phyloP scores from a whole-genome alignment of 2,329 filamentous ascomycete genomes.

The Cladosporium austrohemisphaericum region DNA sequence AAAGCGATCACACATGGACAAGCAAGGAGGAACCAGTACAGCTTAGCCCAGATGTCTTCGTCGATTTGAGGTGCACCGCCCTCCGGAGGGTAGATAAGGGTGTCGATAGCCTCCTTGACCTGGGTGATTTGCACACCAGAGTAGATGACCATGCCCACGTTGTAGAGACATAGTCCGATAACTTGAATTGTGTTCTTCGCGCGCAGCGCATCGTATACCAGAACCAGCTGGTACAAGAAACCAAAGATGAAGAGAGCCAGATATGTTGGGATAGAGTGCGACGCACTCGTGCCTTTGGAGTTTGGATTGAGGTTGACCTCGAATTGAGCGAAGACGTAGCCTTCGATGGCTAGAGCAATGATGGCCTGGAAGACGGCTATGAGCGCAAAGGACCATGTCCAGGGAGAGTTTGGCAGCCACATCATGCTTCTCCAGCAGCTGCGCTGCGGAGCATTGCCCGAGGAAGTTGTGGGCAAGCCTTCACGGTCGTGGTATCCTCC shows the following conservation, averaged over 20 bases:
- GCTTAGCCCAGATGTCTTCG: conserved; percentile 61
- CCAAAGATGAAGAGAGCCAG: conserved; percentile 95
- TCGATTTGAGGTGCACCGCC: conserved; percentile 43
- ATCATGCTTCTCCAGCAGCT: conserved; percentile 45
- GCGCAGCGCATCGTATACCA: conserved; percentile 90
- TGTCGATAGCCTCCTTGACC: conserved; percentile 68
- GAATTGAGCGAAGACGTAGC: conserved; percentile 86
- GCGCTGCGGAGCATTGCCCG: conserved; percentile 7
- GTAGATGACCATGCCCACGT: conserved; percentile 86
- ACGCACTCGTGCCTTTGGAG: conserved; percentile 35
- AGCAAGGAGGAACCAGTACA: conserved; percentile 74
- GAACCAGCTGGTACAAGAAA: conserved; percentile 83
- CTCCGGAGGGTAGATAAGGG: conserved; percentile 38
- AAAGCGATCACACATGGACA: conserved; percentile 81
- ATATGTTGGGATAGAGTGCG: conserved; percentile 82
- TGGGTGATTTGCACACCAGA: conserved; percentile 90
- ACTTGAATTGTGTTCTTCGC: conserved; percentile 98
- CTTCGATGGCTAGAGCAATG: conserved; percentile 78
- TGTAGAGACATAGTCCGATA: conserved; percentile 91
- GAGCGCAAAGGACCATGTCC: conserved; percentile 83
- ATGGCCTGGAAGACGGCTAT: conserved; percentile 72
- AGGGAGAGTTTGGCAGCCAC: conserved; percentile 77
- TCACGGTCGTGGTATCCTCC: conserved; percentile 50
- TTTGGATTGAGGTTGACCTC: conserved; percentile 54
- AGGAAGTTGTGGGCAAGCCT: conserved; percentile 43